Evolutionary conservation across 148 eudicot species (phyloP), one percentile per base, ranked within the genome.

Genomic region (Spergularia marina): DNA sequence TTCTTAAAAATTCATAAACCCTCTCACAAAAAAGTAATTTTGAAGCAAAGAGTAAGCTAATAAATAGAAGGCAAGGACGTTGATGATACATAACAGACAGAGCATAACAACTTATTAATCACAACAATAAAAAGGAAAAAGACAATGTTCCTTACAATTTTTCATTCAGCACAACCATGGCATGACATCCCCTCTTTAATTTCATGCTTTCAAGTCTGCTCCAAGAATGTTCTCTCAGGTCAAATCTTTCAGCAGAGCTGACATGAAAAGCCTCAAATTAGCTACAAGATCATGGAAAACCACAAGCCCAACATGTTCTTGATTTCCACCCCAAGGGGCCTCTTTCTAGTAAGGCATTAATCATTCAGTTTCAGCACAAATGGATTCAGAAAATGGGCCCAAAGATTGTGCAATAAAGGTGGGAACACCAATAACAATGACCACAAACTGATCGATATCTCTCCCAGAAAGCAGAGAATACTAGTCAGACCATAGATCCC

Each of bases 181-280:
- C 84, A 75, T 87, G 98, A 72, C 90, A 81, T 0, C 85, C 91
- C 84, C 97, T 88, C 67, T 39, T 76, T 17, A 86, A 81, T 40
- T 77, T 81, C 98, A 94, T 94, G 78, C 83, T 82, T 73, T 49
- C 86, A 36, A 90, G 82, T 56, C 44, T 86, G 58, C 77, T 87
- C 98, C 98, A 94, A 25, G 94, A 83, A 84, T 90, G 90, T 73
- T 94, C 95, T 85, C 98, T 89, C 47, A 93, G 97, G 80, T 94
- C 98, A 81, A 91, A 90, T 83, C 95, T 84, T 86, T 94, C 98
- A 16, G 84, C 91, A 79, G 97, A 87, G 68, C 98, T 94, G 81
- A 76, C 57, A 85, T 40, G 11, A 39, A 25, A 70, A 75, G 16
- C 60, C 56, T 17, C 65, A 52, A 75, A 21, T 65, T 59, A 68